Evolutionary conservation across 805 yeast genomes (phyloP).

Genomic region (Starmerella sirachaensis): DNA sequence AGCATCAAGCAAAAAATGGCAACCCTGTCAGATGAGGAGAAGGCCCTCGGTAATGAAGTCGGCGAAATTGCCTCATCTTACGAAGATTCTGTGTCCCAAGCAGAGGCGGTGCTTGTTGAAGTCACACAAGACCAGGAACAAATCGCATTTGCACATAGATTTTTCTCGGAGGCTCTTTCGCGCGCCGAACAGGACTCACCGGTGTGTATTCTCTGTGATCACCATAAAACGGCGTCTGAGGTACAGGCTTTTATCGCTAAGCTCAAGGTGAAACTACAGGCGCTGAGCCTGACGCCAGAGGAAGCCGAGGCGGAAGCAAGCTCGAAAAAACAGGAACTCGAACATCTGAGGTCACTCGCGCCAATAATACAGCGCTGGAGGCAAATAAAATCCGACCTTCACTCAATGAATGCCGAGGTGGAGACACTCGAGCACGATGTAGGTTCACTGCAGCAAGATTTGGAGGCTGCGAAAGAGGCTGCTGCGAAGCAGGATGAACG

Average conservation of each 20-base stretch:
- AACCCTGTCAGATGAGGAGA: not conserved
- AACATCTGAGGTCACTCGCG: constrained; percentile 6
- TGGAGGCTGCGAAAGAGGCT: not conserved
- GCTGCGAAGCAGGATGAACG: not conserved
- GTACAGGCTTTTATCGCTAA: constrained; percentile 16
- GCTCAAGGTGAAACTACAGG: constrained; percentile 26
- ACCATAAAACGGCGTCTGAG: constrained; percentile 41
- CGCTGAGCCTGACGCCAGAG: constrained; percentile 28
- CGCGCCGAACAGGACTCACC: constrained; percentile 41
- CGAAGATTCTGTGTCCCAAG: constrained; percentile 28
- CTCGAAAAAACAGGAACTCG: constrained; percentile 12
- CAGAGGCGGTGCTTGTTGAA: constrained; percentile 50
- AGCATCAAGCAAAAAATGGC: not conserved
- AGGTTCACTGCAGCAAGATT: too few relatives aligned
- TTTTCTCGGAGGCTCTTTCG: constrained; percentile 57
- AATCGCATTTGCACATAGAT: constrained; percentile 54
- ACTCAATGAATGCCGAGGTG: not conserved
- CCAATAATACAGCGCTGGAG: constrained; percentile 1
- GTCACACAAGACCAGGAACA: constrained; percentile 58
- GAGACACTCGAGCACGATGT: not conserved
- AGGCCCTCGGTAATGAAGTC: not conserved
- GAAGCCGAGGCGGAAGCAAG: constrained; percentile 29
- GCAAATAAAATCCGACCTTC: constrained; percentile 1
- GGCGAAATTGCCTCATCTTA: not conserved
- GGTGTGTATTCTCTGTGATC: constrained; percentile 60